Conservation (phyloP, 2,329 filamentous ascomycete species). For the Ascochyta lentis region DNA sequence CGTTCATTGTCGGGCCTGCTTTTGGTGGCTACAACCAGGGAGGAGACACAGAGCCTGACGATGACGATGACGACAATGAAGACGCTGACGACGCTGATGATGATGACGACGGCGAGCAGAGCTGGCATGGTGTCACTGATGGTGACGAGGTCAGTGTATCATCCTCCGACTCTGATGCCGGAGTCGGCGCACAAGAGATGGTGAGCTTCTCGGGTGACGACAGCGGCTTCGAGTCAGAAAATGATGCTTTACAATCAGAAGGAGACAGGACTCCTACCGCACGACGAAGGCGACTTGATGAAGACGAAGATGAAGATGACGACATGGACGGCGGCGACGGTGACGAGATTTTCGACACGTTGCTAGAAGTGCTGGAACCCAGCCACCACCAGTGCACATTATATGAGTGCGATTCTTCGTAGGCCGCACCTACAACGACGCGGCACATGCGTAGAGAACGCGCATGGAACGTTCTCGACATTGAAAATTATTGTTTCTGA, state of each 20-base stretch:
- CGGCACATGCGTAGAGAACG: background rate
- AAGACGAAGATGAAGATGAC: conserved; percentile 23
- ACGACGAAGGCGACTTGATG: conserved; percentile 9
- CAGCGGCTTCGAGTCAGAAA: conserved; percentile 39
- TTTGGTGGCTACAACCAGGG: conserved; percentile 34
- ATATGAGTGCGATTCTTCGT: conserved; percentile 14
- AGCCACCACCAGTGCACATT: conserved; percentile 19
- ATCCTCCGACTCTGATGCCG: conserved; percentile 18
- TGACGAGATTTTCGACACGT: conserved; percentile 30
- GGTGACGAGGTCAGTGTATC: conserved; percentile 28
- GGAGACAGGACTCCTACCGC: conserved; percentile 12
- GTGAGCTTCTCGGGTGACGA: conserved; percentile 46
- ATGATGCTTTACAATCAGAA: conserved; percentile 30
- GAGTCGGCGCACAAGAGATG: conserved; percentile 37
- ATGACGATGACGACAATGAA: conserved; percentile 42
- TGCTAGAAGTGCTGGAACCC: conserved; percentile 29
- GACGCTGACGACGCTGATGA: conserved; percentile 37
- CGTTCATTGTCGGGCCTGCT: conserved; percentile 38
- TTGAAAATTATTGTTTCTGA: conserved; percentile 12
- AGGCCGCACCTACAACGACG: background rate
- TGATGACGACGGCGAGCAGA: conserved; percentile 33
- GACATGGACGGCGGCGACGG: conserved; percentile 7
- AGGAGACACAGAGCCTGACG: conserved; percentile 45
- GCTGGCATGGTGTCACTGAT: conserved; percentile 31
- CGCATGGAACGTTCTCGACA: background rate